Evolutionary conservation across 108 stramenopile genomes (phyloP).

Genomic region (Pseudonitzschia delicatissima): DNA sequence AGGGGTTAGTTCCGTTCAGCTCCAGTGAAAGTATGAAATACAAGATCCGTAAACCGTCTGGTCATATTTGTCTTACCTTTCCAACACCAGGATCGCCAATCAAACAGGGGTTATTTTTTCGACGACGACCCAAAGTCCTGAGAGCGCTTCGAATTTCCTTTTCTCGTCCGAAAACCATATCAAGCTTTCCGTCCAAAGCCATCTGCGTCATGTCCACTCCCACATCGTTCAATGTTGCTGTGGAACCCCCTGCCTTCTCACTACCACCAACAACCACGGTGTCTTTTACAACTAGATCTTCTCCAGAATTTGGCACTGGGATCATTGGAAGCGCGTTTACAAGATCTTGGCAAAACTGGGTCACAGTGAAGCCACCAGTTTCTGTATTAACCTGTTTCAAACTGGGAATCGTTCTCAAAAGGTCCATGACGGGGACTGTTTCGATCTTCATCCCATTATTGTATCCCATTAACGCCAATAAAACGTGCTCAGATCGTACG

Average conservation of each 20-base stretch:
- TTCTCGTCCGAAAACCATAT: constrained; percentile 76
- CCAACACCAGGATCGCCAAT: constrained; percentile 43
- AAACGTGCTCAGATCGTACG: constrained; percentile 64
- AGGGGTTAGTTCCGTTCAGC: background rate
- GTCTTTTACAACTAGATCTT: constrained; percentile 28
- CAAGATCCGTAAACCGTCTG: background rate
- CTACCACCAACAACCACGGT: constrained; percentile 53
- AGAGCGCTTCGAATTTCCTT: constrained; percentile 69
- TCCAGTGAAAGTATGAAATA: background rate
- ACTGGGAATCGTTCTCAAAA: constrained; percentile 21
- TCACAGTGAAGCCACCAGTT: constrained; percentile 21
- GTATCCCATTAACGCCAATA: constrained; percentile 66
- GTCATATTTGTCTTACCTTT: background rate
- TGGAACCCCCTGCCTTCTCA: constrained; percentile 25
- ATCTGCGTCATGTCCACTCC: constrained; percentile 74
- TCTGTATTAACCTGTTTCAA: constrained; percentile 16
- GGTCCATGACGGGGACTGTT: constrained; percentile 25
- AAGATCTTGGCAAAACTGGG: constrained; percentile 33
- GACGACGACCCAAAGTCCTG: constrained; percentile 72
- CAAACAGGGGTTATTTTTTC: constrained; percentile 84
- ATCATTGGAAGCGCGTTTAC: constrained; percentile 39
- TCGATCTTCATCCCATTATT: constrained; percentile 39
- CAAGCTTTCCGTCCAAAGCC: constrained; percentile 65
- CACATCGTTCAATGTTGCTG: constrained; percentile 63
- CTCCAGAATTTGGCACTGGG: constrained; percentile 18